Base-by-base conservation (phyloP, 2,329 filamentous ascomycete species). In the Orbilia javanica region DNA sequence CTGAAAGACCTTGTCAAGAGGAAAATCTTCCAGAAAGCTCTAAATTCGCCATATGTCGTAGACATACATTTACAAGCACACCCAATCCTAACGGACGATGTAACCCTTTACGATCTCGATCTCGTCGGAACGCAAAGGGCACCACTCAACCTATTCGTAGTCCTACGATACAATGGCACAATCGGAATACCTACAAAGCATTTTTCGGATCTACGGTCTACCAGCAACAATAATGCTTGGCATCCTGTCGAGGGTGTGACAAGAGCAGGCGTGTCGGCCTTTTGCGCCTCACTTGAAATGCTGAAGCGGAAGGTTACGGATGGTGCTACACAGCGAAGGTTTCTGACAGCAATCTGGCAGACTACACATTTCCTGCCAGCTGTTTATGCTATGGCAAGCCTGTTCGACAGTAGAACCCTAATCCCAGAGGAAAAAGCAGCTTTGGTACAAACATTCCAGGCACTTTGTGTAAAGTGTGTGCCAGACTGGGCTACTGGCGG, bases 301-400 rank as follows among this genome's bases (percentile, higher is more conserved):
- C 10, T 79, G 29, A 73, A 74, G 64, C 53, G 68, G 44, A 79
- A 79, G 55, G 64, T 79, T 22, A 79, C 69, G 18, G 75, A 79
- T 53, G 64, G 53, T 13, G 1, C 53, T 31, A 79, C 70, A 0
- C 75, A 70, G n/a, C 75, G 75, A 22, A 74, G 69, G 11, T 73
- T 74, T 31, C 27, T 79, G 46, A 79, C 75, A 0, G 63, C 75
- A 3, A 8, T 79, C 3, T 79, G 75, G 75, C 74, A 79, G 63
- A 79, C 75, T 11, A 79, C 75, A 4, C 75, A 79, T 66, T 79
- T 78, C 44, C 39, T 67, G 44, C 70, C 75, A 2, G 75, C 70
- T 3, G 69, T 79, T 20, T 69, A 71, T 50, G 75, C 75, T 15
- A 65, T 79, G 75, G 22, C 75, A 10, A 69, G 55, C 34, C 25